phyloP scores from a whole-genome alignment of 331 rosid genomes.

The Quercus tomentella region DNA sequence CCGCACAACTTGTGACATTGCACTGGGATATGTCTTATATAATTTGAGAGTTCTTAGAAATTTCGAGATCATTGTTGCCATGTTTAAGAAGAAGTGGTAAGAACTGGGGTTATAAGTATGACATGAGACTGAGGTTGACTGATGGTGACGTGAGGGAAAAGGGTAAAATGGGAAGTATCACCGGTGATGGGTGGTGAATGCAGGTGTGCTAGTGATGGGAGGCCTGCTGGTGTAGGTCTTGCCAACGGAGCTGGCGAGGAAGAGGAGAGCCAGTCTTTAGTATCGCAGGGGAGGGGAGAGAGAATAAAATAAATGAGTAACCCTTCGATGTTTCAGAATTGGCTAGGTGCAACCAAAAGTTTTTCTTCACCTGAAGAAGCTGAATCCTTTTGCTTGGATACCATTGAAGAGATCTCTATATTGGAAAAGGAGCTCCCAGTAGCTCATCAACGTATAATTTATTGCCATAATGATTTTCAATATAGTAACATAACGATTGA shows the following conservation, averaged over 20 bases:
- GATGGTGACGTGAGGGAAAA: too few relatives aligned
- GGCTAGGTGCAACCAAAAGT: slow-evolving; percentile 47
- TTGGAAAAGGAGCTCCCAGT: slow-evolving; percentile 48
- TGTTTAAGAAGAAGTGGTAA: not conserved
- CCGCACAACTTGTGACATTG: not conserved
- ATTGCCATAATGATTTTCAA: slow-evolving; percentile 81
- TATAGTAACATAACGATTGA: slow-evolving; percentile 77
- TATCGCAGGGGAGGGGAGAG: too few relatives aligned
- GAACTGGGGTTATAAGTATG: not conserved
- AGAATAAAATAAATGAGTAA: too few relatives aligned
- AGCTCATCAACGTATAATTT: slow-evolving; percentile 33
- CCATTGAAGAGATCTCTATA: slow-evolving; percentile 37
- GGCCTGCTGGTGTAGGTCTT: too few relatives aligned
- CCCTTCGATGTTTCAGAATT: slow-evolving; percentile 42
- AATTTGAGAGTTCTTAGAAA: not conserved
- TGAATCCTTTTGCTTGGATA: slow-evolving; percentile 42
- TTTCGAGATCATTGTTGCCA: not conserved
- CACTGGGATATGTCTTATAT: not conserved
- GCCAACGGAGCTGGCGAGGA: too few relatives aligned
- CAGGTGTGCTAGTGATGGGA: too few relatives aligned
- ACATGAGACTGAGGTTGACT: not conserved
- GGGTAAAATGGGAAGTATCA: too few relatives aligned
- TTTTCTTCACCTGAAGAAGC: slow-evolving; percentile 51
- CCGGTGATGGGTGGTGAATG: too few relatives aligned
- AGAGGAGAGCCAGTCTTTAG: too few relatives aligned